These are phyloP conservation scores for Fusarium buxicola DNA, from an alignment of 2,329 filamentous ascomycete species.

Conservation along the genomic window DNA sequence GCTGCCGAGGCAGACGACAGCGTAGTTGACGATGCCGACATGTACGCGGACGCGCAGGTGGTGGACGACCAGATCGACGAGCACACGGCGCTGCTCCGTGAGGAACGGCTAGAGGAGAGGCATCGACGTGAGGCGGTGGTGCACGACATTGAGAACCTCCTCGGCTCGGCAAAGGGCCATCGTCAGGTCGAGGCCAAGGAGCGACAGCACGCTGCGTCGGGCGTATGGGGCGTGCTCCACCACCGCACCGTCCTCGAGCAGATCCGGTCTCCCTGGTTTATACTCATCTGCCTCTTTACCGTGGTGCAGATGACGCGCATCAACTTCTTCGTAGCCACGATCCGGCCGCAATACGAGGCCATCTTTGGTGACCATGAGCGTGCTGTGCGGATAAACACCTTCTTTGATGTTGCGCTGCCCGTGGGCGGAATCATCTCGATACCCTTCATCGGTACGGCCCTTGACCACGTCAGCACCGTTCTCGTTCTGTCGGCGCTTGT, in stretches of 20 bases:
- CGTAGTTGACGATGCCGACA: slow-evolving; percentile 45
- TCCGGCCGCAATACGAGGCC: slow-evolving; percentile 83
- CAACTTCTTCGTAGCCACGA: slow-evolving; percentile 93
- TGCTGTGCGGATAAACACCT: slow-evolving; percentile 79
- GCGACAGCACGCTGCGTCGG: slow-evolving; percentile 75
- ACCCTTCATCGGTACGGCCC: slow-evolving; percentile 84
- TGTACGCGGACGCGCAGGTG: slow-evolving; percentile 17
- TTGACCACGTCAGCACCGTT: slow-evolving; percentile 81
- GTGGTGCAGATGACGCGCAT: slow-evolving; percentile 82
- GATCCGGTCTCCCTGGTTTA: slow-evolving; percentile 84
- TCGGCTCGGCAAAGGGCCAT: slow-evolving; percentile 72
- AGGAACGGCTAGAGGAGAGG: slow-evolving; percentile 69
- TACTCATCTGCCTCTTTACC: slow-evolving; percentile 85
- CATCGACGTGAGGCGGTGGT: slow-evolving; percentile 72
- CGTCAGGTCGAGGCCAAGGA: slow-evolving; percentile 76
- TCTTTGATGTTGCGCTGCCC: slow-evolving; percentile 84
- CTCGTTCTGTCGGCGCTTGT: slow-evolving; percentile 79
- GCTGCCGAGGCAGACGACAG: slow-evolving; percentile 65
- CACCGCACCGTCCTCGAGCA: slow-evolving; percentile 76
- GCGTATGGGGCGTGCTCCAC: slow-evolving; percentile 90
- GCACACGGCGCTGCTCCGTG: slow-evolving; percentile 64
- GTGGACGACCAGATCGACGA: slow-evolving; percentile 69
- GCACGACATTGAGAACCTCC: slow-evolving; percentile 77
- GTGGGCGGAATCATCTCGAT: slow-evolving; percentile 86
- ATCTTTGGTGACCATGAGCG: slow-evolving; percentile 72